Evolutionary conservation across 192 early-diverging fungal genomes (phyloP).

Genomic region (Coemansia sp.): DNA sequence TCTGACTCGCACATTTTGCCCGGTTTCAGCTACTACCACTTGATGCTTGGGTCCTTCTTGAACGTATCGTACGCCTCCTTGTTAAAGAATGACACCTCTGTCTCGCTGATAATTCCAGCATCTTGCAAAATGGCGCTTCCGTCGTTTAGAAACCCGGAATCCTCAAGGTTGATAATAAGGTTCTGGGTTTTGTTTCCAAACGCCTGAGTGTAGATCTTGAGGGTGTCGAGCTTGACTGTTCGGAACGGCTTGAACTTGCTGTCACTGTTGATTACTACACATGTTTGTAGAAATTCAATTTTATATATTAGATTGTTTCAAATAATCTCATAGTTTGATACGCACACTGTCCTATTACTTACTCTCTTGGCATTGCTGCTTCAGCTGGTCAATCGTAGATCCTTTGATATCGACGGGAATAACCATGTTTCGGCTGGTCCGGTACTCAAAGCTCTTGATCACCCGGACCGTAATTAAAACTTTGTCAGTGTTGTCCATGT

Average conservation of each 20-base stretch:
- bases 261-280: constrained; percentile 28
- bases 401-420: constrained; percentile 66
- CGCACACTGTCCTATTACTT: constrained; percentile 6
- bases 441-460: constrained; percentile 91
- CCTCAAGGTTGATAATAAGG: constrained; percentile 83
- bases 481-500: background rate
- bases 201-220: constrained; percentile 47
- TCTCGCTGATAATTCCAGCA: constrained; percentile 65
- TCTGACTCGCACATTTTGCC: too few species aligned
- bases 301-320: background rate
- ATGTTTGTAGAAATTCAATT: background rate
- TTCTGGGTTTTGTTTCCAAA: constrained; percentile 68
- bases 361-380: constrained; percentile 19
- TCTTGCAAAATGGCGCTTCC: constrained; percentile 54
- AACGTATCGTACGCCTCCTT: constrained; percentile 65
- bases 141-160: constrained; percentile 62
- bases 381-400: constrained; percentile 59
- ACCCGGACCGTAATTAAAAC: constrained; percentile 71
- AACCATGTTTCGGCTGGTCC: constrained; percentile 80
- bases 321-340: too few species aligned
- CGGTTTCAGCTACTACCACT: too few species aligned
- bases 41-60: constrained; percentile 74
- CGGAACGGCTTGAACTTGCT: constrained; percentile 36
- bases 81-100: constrained; percentile 84
- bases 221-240: constrained; percentile 19